Base-by-base conservation (phyloP, 495 filamentous ascomycete species). In the Penicillium macrosclerotiorum region DNA sequence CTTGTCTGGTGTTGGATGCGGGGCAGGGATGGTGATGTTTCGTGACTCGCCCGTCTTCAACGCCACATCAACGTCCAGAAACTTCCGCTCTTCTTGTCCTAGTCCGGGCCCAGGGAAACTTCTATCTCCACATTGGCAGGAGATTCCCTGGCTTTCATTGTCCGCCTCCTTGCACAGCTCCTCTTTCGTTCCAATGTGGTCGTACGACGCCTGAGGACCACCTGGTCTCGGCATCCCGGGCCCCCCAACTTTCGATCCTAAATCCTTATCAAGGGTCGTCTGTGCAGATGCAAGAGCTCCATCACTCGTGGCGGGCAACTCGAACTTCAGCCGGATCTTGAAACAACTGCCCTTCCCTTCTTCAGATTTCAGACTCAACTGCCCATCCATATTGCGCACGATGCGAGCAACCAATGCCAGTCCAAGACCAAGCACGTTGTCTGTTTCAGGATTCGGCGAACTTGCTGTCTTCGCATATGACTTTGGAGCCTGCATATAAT, bases 321-420 rank as follows among this genome's bases (percentile, higher is more conserved):
- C 56, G 33, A 69, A 69, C 5, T 48, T 55, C 9, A 68, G 44
- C 32, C 57, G 41, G n/a, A 68, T 63, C 42, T 69, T 77, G 52
- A 96, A 93, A 36, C 85, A 76, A 16, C 89, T 90, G 0, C 90
- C 90, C 51, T 84, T 86, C 1, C 87, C 86, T 64, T 84, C 77
- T 57, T 92, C 88, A 0, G 90, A 94, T 52, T 89, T 93, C 9
- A 96, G 65, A 23, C 88, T 79, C 14, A 96, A 63, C 47, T 94
- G 90, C 0, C 90, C 90, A 48, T 93, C 81, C 85, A 94, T 90
- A 52, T 90, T 95, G 23, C 81, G 76, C 12, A 96, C 72, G 29
- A 86, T 87, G 27, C 90, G 76, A 29, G 90, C 86, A 6, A 96
- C 90, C 8, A 93, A 69, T 1, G 90, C 90, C 9, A 96, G 76